A percentile compares a stretch with the other conserved stretches of the same genome.
These are phyloP conservation scores for Piper longum DNA, from an alignment of 164 flowering plant species.

Conservation along the genomic window DNA sequence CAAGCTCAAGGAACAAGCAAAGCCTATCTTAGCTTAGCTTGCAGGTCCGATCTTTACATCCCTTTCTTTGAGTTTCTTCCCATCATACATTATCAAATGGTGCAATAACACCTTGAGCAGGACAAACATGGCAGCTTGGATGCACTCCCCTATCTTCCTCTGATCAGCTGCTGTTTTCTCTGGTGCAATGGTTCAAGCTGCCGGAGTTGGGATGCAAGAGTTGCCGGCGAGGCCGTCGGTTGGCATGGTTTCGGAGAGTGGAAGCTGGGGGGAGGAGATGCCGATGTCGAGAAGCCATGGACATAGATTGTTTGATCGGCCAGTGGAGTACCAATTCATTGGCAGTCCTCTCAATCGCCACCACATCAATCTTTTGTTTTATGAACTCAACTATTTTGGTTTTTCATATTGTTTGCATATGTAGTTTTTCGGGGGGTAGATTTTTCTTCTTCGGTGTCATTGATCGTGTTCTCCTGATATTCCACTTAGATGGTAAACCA, in stretches of 20 bases:
- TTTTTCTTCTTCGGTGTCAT: background rate
- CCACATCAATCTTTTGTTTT: constrained; percentile 1
- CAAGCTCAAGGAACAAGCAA: too few relatives aligned
- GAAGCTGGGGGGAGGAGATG: constrained; percentile 1
- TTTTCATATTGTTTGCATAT: background rate
- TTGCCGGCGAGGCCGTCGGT: background rate
- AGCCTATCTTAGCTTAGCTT: too few relatives aligned
- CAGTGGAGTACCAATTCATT: constrained; percentile 13
- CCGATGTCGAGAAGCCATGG: constrained; percentile 12
- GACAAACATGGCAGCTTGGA: too few relatives aligned
- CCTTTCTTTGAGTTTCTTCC: too few relatives aligned
- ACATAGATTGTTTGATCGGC: background rate
- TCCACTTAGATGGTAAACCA: too few relatives aligned
- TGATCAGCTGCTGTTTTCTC: too few relatives aligned
- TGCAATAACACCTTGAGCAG: too few relatives aligned
- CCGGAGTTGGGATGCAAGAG: background rate
- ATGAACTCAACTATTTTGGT: background rate
- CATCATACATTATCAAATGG: too few relatives aligned
- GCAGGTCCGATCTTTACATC: too few relatives aligned
- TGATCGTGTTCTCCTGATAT: background rate
- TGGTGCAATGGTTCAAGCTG: too few relatives aligned
- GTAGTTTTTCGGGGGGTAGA: background rate
- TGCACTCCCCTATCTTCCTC: too few relatives aligned
- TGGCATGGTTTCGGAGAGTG: background rate
- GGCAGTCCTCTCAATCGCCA: constrained; percentile 9